Conservation (phyloP, 805 yeast genomes). For the Candida chauliodis region DNA sequence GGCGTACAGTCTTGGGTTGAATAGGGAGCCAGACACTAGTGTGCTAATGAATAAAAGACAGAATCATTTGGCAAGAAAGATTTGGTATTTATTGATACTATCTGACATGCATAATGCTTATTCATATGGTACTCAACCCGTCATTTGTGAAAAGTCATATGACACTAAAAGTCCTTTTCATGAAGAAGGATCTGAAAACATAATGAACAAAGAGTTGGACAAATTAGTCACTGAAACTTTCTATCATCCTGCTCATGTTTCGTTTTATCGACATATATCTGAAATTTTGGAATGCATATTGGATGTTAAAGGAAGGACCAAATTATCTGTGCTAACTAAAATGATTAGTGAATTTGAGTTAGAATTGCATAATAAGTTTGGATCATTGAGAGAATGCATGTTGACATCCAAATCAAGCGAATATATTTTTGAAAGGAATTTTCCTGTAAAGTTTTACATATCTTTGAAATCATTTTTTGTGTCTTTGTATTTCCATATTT, state of each 20-base stretch:
- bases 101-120: constrained; percentile 45
- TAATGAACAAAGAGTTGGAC: constrained; percentile 39
- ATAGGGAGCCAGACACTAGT: constrained; percentile 37
- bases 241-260: constrained; percentile 19
- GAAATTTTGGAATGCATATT: constrained; percentile 36
- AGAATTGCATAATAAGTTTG: constrained; percentile 26
- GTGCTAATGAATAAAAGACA: constrained; percentile 20
- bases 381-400: constrained; percentile 19
- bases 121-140: constrained; percentile 46
- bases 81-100: constrained; percentile 52
- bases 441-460: constrained; percentile 24
- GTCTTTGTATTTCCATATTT: constrained; percentile 41
- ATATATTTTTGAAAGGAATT: constrained; percentile 13
- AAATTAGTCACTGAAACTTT: constrained; percentile 31
- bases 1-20: constrained; percentile 37
- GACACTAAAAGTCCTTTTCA: constrained; percentile 52
- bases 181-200: constrained; percentile 34
- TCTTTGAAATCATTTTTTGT: constrained; percentile 30
- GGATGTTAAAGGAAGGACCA: constrained; percentile 36
- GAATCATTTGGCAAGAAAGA: constrained; percentile 51
- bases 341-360: constrained; percentile 35
- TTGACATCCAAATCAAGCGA: constrained; percentile 11
- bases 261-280: constrained; percentile 23
- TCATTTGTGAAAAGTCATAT: constrained; percentile 35
- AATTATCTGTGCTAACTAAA: constrained; percentile 33